Evolutionary conservation across 257 asterid species (phyloP).

Genomic region (Rehmannia glutinosa): DNA sequence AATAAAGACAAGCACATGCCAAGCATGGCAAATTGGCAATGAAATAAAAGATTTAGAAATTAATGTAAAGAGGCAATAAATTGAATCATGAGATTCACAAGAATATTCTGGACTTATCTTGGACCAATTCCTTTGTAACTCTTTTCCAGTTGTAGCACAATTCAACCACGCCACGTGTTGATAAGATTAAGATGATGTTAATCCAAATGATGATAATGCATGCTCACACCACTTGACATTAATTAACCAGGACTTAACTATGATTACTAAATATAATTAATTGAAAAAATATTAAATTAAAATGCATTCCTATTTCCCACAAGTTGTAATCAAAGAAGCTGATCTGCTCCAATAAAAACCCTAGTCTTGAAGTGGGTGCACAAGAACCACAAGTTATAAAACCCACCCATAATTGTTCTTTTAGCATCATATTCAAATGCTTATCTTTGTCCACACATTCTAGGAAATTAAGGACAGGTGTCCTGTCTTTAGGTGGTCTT

Average conservation of each 20-base stretch:
- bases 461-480: conserved; percentile 34
- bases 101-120: conserved; percentile 20
- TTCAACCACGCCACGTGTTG: conserved; percentile 35
- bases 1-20: background rate
- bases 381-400: conserved; percentile 41
- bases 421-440: conserved; percentile 22
- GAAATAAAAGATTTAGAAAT: background rate
- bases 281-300: background rate
- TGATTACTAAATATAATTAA: conserved; percentile 1
- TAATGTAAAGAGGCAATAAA: background rate
- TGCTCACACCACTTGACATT: conserved; percentile 1
- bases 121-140: background rate
- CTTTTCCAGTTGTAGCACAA: conserved; percentile 7
- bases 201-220: conserved; percentile 16
- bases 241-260: background rate
- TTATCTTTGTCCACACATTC: conserved; percentile 33
- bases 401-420: background rate
- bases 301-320: too few species aligned
- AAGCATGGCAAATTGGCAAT: too few species aligned
- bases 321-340: too few species aligned
- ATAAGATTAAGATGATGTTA: conserved; percentile 29
- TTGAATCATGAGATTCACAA: background rate
- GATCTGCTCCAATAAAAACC: conserved; percentile 15
- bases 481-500: conserved; percentile 25
- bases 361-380: conserved; percentile 36